Percentiles rank a stretch among this genome's conserved stretches.
Evolutionary conservation across 371 early-diverging fungal genomes (phyloP).

Genomic region (Paraphysoderma sedebokerense): DNA sequence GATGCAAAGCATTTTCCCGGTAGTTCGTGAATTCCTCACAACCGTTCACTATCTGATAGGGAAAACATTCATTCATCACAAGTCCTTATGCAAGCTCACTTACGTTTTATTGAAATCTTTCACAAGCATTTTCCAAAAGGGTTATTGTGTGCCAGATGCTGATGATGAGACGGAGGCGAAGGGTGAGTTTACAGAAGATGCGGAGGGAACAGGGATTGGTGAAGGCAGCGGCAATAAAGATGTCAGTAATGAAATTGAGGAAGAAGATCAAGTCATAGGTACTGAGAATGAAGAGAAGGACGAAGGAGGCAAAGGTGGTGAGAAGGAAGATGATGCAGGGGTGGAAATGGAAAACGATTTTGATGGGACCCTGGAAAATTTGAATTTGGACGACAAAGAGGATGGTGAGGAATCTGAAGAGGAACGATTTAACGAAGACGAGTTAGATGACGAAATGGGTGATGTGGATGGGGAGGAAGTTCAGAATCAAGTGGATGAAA

Average conservation of each 20-base stretch:
- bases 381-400: slow-evolving; percentile 23
- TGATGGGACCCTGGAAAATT: slow-evolving; percentile 82
- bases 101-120: slow-evolving; percentile 53
- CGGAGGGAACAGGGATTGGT: slow-evolving; percentile 80
- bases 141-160: slow-evolving; percentile 61
- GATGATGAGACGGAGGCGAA: slow-evolving; percentile 31
- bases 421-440: slow-evolving; percentile 44
- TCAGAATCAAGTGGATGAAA: slow-evolving; percentile 87
- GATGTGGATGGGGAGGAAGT: slow-evolving; percentile 69
- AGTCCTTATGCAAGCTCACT: slow-evolving; percentile 39
- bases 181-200: slow-evolving; percentile 20
- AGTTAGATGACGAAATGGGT: slow-evolving; percentile 48
- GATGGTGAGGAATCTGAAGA: slow-evolving; percentile 26
- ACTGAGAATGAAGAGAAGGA: slow-evolving; percentile 52
- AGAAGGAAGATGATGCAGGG: slow-evolving; percentile 75
- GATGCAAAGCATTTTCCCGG: background rate
- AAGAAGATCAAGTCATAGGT: slow-evolving; percentile 87
- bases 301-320: slow-evolving; percentile 16
- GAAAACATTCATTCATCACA: background rate
- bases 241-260: slow-evolving; percentile 90
- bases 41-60: background rate
- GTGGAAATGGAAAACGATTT: slow-evolving; percentile 94
- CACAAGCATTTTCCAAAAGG: slow-evolving; percentile 51
- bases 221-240: slow-evolving; percentile 90
- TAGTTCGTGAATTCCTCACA: background rate